phyloP scores from a whole-genome alignment of 148 eudicot species.

The Rhododendron mucronatum region DNA sequence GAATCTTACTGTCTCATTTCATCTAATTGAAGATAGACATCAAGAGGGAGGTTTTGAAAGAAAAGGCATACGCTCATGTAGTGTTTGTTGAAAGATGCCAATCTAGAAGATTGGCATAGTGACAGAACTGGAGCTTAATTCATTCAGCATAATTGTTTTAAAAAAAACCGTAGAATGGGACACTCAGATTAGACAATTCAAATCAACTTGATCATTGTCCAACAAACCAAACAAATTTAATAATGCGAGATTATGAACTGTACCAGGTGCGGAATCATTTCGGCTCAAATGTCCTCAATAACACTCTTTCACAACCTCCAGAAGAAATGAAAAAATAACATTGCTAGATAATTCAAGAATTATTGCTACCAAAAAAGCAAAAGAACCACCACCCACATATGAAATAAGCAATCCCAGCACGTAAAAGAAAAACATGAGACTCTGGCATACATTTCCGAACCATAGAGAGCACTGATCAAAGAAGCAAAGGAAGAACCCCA shows the following conservation, averaged over 20 bases:
- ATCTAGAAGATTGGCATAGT: neutral
- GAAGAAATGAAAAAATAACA: neutral
- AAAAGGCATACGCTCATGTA: neutral
- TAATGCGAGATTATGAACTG: neutral
- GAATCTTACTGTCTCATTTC: neutral
- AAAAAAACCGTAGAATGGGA: neutral
- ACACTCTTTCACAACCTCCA: neutral
- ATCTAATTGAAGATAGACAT: neutral
- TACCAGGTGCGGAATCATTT: neutral
- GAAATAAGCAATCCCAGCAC: neutral
- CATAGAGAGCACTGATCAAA: neutral
- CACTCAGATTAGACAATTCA: neutral
- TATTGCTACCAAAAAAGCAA: neutral
- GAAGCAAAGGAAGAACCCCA: neutral
- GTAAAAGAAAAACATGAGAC: neutral
- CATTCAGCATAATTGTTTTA: neutral
- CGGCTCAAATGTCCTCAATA: neutral
- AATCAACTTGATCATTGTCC: neutral
- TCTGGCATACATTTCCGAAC: neutral
- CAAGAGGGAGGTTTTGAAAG: neutral
- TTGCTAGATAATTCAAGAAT: neutral
- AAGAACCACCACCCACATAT: neutral
- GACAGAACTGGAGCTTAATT: neutral
- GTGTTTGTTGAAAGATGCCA: neutral
- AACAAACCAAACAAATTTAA: neutral